Base-by-base conservation (phyloP, 2,329 filamentous ascomycete genomes). In the Fusarium fracticaudum region DNA sequence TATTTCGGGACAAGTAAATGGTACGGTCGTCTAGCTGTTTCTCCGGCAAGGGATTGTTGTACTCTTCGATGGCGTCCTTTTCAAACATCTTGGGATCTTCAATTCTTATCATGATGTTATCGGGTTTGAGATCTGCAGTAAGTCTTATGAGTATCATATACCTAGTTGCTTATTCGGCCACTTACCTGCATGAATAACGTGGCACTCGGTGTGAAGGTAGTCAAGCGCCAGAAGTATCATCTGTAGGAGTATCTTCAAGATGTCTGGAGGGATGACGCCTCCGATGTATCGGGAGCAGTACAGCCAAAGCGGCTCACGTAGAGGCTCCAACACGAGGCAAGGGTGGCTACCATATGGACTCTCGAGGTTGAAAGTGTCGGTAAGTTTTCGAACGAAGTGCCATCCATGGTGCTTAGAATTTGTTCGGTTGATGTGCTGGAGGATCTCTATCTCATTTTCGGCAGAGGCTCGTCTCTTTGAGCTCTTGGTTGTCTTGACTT, bases 261-360 rank as follows among this genome's bases (percentile, higher is more conserved):
- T 55, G 45, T 66, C 68, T 0, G 65, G 60, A 7, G 76, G 76
- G 24, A 78, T 74, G 0, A 78, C 69, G 4, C 59, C 60, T 13
- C 45, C 75, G 2, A 67, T 20, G 37, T 69, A 79, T 47, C 77
- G 70, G 20, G 58, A 57, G 9, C 67, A 58, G 43, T 79, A 79
- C 0, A 79, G 54, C 76, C 68, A 77, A 12, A 79, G 59, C n/a
- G 77, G 77, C 38, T 79, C 77, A 8, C 74, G 74, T 4, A 79
- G 50, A 13, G 75, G 54, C 7, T 78, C 67, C 4, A 76, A 44
- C 4, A 79, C 72, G 3, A 79, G 64, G 15, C 77, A 78, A 12
- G 47, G 9, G 22, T 78, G 75, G 8, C 24, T 35, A 12, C 65
- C 69, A 17, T 31, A 48, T 12, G 29, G 45, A 4, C 60, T 59